These are phyloP conservation scores for Tuber melanosporum DNA, from an alignment of 495 filamentous ascomycete species.

Conservation along the genomic window DNA sequence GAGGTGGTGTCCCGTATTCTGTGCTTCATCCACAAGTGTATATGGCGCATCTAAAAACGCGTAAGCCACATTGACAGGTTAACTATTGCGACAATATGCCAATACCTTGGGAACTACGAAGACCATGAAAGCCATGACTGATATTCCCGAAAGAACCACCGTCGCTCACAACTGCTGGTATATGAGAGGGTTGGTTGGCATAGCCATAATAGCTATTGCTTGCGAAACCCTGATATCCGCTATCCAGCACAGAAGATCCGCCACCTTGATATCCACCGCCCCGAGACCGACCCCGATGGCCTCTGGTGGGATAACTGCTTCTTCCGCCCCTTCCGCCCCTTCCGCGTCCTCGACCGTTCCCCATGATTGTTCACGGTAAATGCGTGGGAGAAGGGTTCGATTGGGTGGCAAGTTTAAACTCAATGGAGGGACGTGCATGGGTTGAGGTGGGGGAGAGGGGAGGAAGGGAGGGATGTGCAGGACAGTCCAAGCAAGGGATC, in stretches of 20 bases:
- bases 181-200: neutral
- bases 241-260: neutral
- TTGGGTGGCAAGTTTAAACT: neutral
- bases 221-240: neutral
- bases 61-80: neutral
- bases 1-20: slow-evolving; percentile 61
- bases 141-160: neutral
- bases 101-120: neutral
- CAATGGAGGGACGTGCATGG: neutral
- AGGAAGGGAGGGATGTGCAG: neutral
- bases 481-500: neutral
- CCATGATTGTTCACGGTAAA: neutral
- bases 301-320: neutral
- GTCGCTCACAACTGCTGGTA: neutral
- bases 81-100: neutral
- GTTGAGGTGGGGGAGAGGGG: neutral
- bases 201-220: neutral
- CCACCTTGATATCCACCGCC: neutral
- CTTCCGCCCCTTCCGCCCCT: neutral
- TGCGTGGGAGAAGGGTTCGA: neutral
- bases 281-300: neutral
- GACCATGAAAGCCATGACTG: neutral
- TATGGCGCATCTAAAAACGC: neutral
- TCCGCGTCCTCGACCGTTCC: neutral
- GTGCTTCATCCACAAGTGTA: slow-evolving; percentile 57